A percentile compares a stretch with the other conserved stretches of the same genome.
phyloP scores from a whole-genome alignment of 257 asterid species.

The Striga asiatica region DNA sequence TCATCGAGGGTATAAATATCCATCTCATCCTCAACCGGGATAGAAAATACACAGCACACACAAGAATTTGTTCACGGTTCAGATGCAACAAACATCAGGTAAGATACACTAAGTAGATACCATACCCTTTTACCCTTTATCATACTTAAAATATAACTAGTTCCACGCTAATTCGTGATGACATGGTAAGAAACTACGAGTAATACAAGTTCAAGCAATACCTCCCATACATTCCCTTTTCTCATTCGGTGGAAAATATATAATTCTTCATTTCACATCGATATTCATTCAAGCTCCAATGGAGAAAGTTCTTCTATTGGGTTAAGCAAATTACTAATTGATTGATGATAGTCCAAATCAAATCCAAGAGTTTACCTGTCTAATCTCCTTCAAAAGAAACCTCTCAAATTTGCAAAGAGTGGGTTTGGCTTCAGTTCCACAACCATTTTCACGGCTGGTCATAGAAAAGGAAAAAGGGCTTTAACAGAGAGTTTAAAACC shows the following conservation, averaged over 20 bases:
- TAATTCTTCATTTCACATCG: neutral
- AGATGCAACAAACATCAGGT: neutral
- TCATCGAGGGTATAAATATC: too few relatives aligned
- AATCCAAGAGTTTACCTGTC: slow-evolving; percentile 29
- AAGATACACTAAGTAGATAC: neutral
- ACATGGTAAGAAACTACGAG: neutral
- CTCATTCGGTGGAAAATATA: neutral
- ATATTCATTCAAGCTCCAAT: neutral
- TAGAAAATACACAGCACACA: neutral
- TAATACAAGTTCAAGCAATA: neutral
- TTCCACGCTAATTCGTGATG: neutral
- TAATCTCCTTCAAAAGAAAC: slow-evolving; percentile 41
- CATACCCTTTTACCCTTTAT: neutral
- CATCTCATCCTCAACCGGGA: slow-evolving; percentile 49
- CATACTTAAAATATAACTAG: neutral
- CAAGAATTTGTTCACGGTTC: neutral
- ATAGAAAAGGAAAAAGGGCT: neutral
- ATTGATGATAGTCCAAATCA: neutral
- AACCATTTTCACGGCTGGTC: slow-evolving; percentile 15
- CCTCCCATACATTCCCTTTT: neutral
- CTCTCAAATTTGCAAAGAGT: slow-evolving; percentile 49
- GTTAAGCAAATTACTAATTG: neutral
- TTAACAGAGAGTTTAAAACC: neutral
- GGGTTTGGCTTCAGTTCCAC: slow-evolving; percentile 62
- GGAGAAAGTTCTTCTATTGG: neutral